Evolutionary conservation across 1,139 yeast species (phyloP).

Genomic region (Groenewaldozyma auringiensis): DNA sequence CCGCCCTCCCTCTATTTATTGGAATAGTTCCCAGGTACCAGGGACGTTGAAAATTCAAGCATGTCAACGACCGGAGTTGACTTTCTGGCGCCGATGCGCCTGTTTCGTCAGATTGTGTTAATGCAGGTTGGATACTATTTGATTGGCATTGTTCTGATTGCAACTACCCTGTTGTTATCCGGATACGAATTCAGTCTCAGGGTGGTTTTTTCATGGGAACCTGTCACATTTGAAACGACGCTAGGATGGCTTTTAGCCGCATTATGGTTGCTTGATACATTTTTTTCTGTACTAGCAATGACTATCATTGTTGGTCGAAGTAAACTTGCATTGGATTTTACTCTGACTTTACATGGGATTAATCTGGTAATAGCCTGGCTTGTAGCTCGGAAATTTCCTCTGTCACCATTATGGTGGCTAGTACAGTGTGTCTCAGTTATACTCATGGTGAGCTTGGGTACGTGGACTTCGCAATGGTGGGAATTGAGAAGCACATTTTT

Average conservation of each 20-base stretch:
- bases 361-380: slow-evolving; percentile 65
- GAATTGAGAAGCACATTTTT: slow-evolving; percentile 84
- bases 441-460: slow-evolving; percentile 68
- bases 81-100: slow-evolving; percentile 32
- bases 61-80: slow-evolving; percentile 12
- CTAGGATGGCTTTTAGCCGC: slow-evolving; percentile 66
- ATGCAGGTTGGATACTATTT: slow-evolving; percentile 33
- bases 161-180: slow-evolving; percentile 31
- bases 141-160: slow-evolving; percentile 29
- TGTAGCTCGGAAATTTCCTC: slow-evolving; percentile 60
- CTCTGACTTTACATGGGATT: slow-evolving; percentile 76
- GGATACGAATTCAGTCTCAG: slow-evolving; percentile 43
- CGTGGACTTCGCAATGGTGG: slow-evolving; percentile 82
- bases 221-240: slow-evolving; percentile 66
- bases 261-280: slow-evolving; percentile 74
- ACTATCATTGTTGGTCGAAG: slow-evolving; percentile 86
- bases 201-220: slow-evolving; percentile 81
- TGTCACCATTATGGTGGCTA: slow-evolving; percentile 74
- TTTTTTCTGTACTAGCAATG: slow-evolving; percentile 57
- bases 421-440: slow-evolving; percentile 62
- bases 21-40: too few species aligned
- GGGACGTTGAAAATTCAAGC: not conserved
- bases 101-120: slow-evolving; percentile 33
- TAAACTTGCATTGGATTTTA: slow-evolving; percentile 93
- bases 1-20: too few species aligned